Conservation (phyloP, 164 flowering plant genomes). For the Umbellularia californica region DNA sequence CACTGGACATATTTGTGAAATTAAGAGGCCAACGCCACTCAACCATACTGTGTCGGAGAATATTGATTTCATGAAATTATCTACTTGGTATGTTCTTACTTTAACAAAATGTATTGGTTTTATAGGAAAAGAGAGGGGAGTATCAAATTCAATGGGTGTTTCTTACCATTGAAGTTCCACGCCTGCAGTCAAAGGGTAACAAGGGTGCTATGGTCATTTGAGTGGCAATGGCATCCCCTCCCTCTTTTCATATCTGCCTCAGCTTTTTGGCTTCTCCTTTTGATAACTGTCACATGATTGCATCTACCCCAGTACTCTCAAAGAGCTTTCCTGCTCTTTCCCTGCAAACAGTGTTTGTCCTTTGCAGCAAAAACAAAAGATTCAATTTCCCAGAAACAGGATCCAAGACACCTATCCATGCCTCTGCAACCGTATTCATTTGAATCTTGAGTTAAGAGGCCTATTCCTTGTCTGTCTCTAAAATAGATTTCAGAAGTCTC, state of each 20-base stretch:
- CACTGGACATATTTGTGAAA: too few species aligned
- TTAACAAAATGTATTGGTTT: too few species aligned
- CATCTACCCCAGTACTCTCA: slow-evolving; percentile 1
- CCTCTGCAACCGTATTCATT: neutral
- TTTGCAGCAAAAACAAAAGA: neutral
- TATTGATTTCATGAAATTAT: too few species aligned
- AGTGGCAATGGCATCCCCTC: neutral
- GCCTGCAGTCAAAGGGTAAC: too few species aligned
- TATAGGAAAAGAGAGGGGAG: too few species aligned
- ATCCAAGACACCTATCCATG: neutral
- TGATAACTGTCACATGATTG: slow-evolving; percentile 16
- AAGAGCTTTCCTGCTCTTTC: neutral
- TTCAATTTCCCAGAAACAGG: neutral
- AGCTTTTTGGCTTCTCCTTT: slow-evolving; percentile 3
- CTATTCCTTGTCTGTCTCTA: neutral
- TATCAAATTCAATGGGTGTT: too few species aligned
- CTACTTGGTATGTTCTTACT: too few species aligned
- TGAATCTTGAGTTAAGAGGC: neutral
- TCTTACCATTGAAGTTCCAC: too few species aligned
- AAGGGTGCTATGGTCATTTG: neutral
- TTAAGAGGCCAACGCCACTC: too few species aligned
- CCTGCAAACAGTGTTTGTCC: neutral
- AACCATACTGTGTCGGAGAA: too few species aligned
- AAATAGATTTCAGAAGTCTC: neutral
- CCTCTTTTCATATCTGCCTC: slow-evolving; percentile 5